Conservation (phyloP, 2,329 filamentous ascomycete genomes). For the Colletotrichum higginsianum region DNA sequence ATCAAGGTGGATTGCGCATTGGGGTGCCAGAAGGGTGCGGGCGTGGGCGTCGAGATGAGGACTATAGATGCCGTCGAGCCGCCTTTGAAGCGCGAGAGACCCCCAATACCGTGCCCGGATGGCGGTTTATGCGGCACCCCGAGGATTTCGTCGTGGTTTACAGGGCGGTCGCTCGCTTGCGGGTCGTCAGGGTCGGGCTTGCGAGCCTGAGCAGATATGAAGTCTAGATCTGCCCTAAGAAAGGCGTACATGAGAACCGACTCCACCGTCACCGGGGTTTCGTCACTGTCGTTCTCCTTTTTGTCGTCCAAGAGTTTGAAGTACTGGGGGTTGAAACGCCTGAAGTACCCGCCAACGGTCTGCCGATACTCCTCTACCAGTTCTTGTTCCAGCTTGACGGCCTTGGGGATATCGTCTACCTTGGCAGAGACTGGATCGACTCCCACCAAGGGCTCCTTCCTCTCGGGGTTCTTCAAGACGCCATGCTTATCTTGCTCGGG, state of each 20-base stretch:
- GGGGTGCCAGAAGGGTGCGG: slow-evolving; percentile 96
- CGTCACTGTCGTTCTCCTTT: slow-evolving; percentile 39
- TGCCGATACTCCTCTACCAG: slow-evolving; percentile 85
- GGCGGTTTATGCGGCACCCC: slow-evolving; percentile 71
- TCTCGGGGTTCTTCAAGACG: slow-evolving; percentile 54
- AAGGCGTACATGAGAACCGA: slow-evolving; percentile 93
- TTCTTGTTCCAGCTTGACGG: slow-evolving; percentile 77
- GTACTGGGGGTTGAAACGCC: slow-evolving; percentile 86
- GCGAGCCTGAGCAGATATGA: slow-evolving; percentile 88
- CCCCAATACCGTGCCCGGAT: slow-evolving; percentile 77
- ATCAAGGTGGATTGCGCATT: slow-evolving; percentile 86
- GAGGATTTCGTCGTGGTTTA: slow-evolving; percentile 89
- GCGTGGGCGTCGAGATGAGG: slow-evolving; percentile 91
- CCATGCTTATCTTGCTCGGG: slow-evolving; percentile 51
- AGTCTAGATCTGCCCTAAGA: slow-evolving; percentile 93
- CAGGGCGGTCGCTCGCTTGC: slow-evolving; percentile 79
- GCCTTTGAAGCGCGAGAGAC: slow-evolving; percentile 85
- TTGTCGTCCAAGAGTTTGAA: slow-evolving; percentile 66
- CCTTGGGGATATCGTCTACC: slow-evolving; percentile 70
- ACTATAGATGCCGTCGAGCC: slow-evolving; percentile 93
- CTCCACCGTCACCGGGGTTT: slow-evolving; percentile 74
- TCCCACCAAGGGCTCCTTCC: slow-evolving; percentile 55
- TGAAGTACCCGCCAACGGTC: slow-evolving; percentile 94
- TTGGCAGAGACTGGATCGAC: slow-evolving; percentile 63
- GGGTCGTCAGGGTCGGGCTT: slow-evolving; percentile 83